These are phyloP conservation scores for Diaporthe australafricana DNA, from an alignment of 2,329 filamentous ascomycete species.

Conservation along the genomic window DNA sequence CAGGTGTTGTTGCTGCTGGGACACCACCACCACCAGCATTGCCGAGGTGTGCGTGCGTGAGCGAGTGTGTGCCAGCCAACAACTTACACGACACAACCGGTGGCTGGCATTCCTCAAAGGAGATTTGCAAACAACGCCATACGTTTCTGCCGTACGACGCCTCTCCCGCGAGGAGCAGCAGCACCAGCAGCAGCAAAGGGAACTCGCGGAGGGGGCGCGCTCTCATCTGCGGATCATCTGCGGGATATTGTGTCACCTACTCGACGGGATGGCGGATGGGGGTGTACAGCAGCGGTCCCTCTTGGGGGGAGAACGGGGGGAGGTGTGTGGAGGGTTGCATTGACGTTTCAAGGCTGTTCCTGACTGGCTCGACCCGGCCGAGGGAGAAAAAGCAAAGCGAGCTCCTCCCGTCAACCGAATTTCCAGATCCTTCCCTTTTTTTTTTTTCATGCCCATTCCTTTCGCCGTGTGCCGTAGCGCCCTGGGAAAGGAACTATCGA, in stretches of 20 bases:
- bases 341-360: constrained; percentile 6
- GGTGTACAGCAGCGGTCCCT: neutral
- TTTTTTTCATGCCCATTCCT: neutral
- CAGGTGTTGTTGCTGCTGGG: neutral
- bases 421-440: constrained; percentile 24
- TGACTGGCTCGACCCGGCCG: constrained; percentile 26
- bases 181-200: neutral
- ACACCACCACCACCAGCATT: constrained; percentile 2
- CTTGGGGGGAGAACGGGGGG: neutral
- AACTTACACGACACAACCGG: neutral
- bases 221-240: constrained; percentile 9
- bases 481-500: neutral
- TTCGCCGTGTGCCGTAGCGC: neutral
- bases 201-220: neutral
- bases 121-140: constrained; percentile 4
- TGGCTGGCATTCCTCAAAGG: constrained; percentile 2
- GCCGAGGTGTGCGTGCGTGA: neutral
- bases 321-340: constrained; percentile 7
- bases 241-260: constrained; percentile 20
- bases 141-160: constrained; percentile 2
- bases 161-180: constrained; percentile 13
- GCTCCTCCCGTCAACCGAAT: constrained; percentile 26
- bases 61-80: neutral
- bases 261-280: neutral
- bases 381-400: constrained; percentile 18